phyloP scores from a whole-genome alignment of 1,284 basidiomycete species.

The Cutaneotrichosporon arboriforme region DNA sequence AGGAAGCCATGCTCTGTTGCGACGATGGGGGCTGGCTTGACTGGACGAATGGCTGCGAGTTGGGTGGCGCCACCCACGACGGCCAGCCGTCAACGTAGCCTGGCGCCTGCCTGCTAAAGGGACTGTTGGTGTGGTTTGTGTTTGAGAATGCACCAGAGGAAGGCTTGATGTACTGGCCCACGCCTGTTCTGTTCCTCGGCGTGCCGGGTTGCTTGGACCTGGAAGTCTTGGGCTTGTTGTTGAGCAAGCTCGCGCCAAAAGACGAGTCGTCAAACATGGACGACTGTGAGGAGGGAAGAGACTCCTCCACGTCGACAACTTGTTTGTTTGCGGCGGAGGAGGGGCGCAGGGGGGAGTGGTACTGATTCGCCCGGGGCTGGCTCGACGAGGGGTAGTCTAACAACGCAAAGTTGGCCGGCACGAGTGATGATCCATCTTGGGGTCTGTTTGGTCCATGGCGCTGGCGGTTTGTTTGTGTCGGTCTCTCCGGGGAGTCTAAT shows the following conservation, averaged over 20 bases:
- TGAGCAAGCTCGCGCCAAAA: slow-evolving; percentile 10
- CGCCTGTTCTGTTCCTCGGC: background rate
- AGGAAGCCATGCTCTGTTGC: background rate
- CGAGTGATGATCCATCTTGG: background rate
- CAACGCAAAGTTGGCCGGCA: background rate
- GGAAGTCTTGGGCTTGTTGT: slow-evolving; percentile 5
- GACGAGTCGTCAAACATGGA: background rate
- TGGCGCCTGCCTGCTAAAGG: slow-evolving; percentile 9
- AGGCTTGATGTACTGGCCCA: slow-evolving; percentile 36
- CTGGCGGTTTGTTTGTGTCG: too few species aligned
- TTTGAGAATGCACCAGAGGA: slow-evolving; percentile 26
- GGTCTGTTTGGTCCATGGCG: too few species aligned
- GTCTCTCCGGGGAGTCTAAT: background rate
- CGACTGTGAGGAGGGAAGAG: slow-evolving; percentile 1
- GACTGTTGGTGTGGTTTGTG: background rate
- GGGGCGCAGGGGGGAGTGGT: background rate
- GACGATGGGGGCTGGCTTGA: too few species aligned
- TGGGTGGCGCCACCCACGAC: slow-evolving; percentile 15
- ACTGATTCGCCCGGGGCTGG: background rate
- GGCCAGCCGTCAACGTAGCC: slow-evolving; percentile 26
- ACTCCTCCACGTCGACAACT: background rate
- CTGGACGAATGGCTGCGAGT: background rate
- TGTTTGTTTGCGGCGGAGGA: background rate
- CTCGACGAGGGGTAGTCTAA: background rate
- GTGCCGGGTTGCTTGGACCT: too few species aligned